A percentile compares a stretch with the other conserved stretches of the same genome.
These are phyloP conservation scores for Verticillium nubilum DNA, from an alignment of 2,329 filamentous ascomycete species.

Conservation along the genomic window DNA sequence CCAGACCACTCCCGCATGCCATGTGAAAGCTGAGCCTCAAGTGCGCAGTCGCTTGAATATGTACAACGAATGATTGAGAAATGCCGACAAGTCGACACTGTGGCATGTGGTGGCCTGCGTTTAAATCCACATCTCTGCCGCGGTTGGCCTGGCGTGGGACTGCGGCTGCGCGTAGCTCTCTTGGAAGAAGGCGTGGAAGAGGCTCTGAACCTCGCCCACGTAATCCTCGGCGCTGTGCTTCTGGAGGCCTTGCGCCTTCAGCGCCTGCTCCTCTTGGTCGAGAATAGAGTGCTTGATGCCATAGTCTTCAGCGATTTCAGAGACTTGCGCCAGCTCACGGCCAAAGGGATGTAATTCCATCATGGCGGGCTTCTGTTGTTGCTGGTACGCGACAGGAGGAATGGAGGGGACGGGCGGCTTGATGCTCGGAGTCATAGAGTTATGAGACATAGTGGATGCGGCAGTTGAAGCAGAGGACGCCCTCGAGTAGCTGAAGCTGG, in stretches of 20 bases:
- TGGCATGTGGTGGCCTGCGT: neutral
- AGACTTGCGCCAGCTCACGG: slow-evolving; percentile 84
- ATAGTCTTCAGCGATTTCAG: slow-evolving; percentile 89
- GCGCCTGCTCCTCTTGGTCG: slow-evolving; percentile 68
- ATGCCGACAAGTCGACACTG: neutral
- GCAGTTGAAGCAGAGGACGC: slow-evolving; percentile 51
- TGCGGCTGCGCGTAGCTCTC: neutral
- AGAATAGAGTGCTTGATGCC: slow-evolving; percentile 55
- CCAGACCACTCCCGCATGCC: neutral
- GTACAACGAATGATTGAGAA: neutral
- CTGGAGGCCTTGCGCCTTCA: slow-evolving; percentile 63
- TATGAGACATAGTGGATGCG: slow-evolving; percentile 40
- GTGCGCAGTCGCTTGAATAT: neutral
- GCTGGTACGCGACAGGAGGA: slow-evolving; percentile 28
- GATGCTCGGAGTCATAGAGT: slow-evolving; percentile 21
- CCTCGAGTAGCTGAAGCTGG: slow-evolving; percentile 50
- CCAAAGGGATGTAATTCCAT: slow-evolving; percentile 66
- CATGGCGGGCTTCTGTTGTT: slow-evolving; percentile 23
- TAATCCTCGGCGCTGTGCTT: slow-evolving; percentile 81
- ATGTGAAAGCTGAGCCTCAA: neutral
- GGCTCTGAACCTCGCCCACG: slow-evolving; percentile 67
- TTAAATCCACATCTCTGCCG: neutral
- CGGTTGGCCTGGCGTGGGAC: neutral
- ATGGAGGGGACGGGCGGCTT: slow-evolving; percentile 22
- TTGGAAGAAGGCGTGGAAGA: slow-evolving; percentile 49